phyloP scores from a whole-genome alignment of 1,139 yeast genomes.

The Arxiozyma heterogenica region DNA sequence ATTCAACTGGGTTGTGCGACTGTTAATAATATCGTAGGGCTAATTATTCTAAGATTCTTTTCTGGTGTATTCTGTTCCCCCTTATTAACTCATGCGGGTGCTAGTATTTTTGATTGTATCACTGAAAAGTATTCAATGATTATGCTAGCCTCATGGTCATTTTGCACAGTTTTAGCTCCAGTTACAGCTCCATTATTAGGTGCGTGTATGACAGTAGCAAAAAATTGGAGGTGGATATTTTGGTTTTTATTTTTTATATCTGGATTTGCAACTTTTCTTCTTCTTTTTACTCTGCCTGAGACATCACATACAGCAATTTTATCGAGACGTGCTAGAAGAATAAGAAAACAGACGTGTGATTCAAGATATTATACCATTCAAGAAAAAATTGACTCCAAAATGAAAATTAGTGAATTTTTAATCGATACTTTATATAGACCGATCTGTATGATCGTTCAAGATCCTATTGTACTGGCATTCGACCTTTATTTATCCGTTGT shows the following conservation, averaged over 20 bases:
- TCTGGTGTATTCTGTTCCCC: slow-evolving; percentile 49
- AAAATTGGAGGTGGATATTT: slow-evolving; percentile 41
- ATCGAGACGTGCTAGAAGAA: slow-evolving; percentile 38
- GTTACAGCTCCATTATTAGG: slow-evolving; percentile 58
- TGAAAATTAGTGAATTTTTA: slow-evolving; percentile 26
- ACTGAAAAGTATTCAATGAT: slow-evolving; percentile 34
- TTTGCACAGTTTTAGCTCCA: slow-evolving; percentile 50
- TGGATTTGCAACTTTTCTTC: slow-evolving; percentile 32
- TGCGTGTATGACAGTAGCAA: slow-evolving; percentile 37
- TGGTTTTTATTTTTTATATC: slow-evolving; percentile 38
- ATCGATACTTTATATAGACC: slow-evolving; percentile 45
- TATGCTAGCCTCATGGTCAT: slow-evolving; percentile 44
- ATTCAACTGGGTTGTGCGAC: slow-evolving; percentile 56
- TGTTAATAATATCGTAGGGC: slow-evolving; percentile 42
- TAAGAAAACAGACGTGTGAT: slow-evolving; percentile 42
- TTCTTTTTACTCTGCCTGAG: slow-evolving; percentile 41
- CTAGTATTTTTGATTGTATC: slow-evolving; percentile 47
- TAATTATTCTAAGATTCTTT: slow-evolving; percentile 45
- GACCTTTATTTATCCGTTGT: slow-evolving; percentile 40
- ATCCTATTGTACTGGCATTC: slow-evolving; percentile 17
- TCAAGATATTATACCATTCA: slow-evolving; percentile 31
- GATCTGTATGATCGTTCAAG: slow-evolving; percentile 33
- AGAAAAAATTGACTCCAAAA: slow-evolving; percentile 29
- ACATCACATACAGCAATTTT: slow-evolving; percentile 41
- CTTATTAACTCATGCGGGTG: slow-evolving; percentile 51